Evolutionary conservation across 2,329 filamentous ascomycete species (phyloP), one percentile per base, ranked within the genome.

Genomic region (Phymatotrichopsis omnivora): DNA sequence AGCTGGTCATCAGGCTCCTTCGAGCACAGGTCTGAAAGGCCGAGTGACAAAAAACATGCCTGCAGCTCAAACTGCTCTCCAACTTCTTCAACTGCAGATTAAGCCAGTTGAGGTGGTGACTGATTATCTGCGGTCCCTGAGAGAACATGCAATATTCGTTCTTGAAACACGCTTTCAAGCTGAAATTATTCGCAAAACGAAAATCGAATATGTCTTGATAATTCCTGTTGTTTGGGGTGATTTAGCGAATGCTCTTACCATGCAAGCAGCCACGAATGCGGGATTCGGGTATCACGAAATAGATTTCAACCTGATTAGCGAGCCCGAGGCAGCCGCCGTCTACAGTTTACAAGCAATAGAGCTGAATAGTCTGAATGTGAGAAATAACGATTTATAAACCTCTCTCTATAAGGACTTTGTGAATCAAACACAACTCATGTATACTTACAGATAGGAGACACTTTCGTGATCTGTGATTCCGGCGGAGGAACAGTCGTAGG

Each of bases 131-230:
- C 7, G 7, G 12, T 7, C 7, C 3, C 28, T 42, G 2, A 6
- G 27, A 6, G 27, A 34, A 22, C 6, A 24, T 7, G 20, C 39
- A 6, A 7, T 27, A n/a, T n/a, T n/a, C n/a, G n/a, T n/a, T n/a
- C n/a, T n/a, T n/a, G n/a, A n/a, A n/a, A n/a, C n/a, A n/a, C n/a
- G n/a, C n/a, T n/a, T n/a, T n/a, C n/a, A n/a, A n/a, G n/a, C n/a
- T n/a, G n/a, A n/a, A n/a, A n/a, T n/a, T n/a, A n/a, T n/a, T n/a
- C n/a, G n/a, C n/a, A n/a, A n/a, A n/a, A n/a, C n/a, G n/a, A n/a
- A n/a, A n/a, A n/a, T n/a, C n/a, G n/a, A 87, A 50, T 86, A 84
- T 56, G 80, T 87, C 33, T 68, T 89, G 45, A 87, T 83, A 1
- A 84, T 33, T 11, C 37, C 36, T 8, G 37, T 32, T 3, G 81